Conservation (phyloP, 768 basidiomycete genomes). For the Cyclocybe cylindracea region DNA sequence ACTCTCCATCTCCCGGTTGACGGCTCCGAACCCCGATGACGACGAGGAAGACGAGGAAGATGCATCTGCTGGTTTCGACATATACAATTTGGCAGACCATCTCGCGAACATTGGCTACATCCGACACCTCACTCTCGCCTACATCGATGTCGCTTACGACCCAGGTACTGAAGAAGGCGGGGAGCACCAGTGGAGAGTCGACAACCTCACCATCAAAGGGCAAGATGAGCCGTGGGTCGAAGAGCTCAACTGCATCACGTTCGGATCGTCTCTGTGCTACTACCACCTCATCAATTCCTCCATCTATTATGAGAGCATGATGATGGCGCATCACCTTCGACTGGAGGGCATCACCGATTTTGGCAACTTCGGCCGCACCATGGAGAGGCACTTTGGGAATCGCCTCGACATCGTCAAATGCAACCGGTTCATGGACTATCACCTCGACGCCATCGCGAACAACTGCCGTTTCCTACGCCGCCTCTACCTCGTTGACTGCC, state of each 20-base stretch:
- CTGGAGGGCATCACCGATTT: neutral
- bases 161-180: neutral
- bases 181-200: neutral
- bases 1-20: constrained; percentile 1
- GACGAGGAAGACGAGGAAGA: too few species aligned
- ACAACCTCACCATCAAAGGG: neutral
- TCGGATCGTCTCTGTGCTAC: neutral
- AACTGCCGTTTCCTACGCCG: neutral
- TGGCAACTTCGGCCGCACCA: neutral
- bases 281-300: neutral
- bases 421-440: neutral
- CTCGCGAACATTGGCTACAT: neutral
- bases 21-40: neutral
- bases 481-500: neutral
- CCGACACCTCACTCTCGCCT: neutral
- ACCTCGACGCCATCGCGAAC: neutral
- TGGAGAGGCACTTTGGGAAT: neutral
- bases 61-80: neutral
- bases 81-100: neutral
- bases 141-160: neutral
- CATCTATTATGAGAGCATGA: neutral
- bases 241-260: neutral
- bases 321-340: constrained; percentile 2
- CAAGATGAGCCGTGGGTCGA: neutral
- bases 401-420: constrained; percentile 2